Percentiles rank a stretch among this genome's conserved stretches.
phyloP scores from a whole-genome alignment of 768 basidiomycete genomes.

The Mrakia gelida region DNA sequence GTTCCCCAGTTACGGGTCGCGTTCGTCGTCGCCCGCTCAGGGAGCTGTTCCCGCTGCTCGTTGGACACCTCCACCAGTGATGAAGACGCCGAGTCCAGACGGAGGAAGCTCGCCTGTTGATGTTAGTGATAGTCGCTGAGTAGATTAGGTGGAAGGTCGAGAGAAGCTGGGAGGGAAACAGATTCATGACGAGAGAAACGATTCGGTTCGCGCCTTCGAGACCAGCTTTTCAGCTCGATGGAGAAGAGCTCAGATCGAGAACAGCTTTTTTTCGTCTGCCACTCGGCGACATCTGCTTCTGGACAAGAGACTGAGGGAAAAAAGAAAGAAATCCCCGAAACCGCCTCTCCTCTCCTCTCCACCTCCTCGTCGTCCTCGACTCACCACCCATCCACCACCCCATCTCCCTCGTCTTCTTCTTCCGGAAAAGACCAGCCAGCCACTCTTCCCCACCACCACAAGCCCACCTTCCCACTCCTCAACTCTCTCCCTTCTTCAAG shows the following conservation, averaged over 20 bases:
- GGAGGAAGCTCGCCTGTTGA: not conserved
- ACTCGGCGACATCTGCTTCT: no score
- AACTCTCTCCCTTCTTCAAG: not conserved
- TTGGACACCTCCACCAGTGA: slow-evolving; percentile 1
- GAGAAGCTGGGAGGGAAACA: not conserved
- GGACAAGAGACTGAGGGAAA: no score
- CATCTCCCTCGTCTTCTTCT: no score
- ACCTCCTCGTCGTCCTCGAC: no score
- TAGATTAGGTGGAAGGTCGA: not conserved
- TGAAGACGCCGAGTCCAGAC: not conserved
- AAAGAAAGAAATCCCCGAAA: no score
- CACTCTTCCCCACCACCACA: not conserved
- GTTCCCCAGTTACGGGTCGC: not conserved
- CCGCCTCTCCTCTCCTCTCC: no score
- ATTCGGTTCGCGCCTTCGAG: not conserved
- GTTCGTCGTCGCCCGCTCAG: not conserved
- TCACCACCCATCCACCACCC: no score
- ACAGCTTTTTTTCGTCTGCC: no score
- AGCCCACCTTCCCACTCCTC: not conserved
- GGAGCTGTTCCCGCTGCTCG: slow-evolving; percentile 1
- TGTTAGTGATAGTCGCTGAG: slow-evolving; percentile 11
- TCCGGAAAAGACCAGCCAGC: not conserved
- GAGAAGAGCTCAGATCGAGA: no score
- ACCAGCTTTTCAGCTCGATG: not conserved
- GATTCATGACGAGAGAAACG: not conserved